phyloP scores from a whole-genome alignment of 257 asterid genomes.

The Mentha longifolia region DNA sequence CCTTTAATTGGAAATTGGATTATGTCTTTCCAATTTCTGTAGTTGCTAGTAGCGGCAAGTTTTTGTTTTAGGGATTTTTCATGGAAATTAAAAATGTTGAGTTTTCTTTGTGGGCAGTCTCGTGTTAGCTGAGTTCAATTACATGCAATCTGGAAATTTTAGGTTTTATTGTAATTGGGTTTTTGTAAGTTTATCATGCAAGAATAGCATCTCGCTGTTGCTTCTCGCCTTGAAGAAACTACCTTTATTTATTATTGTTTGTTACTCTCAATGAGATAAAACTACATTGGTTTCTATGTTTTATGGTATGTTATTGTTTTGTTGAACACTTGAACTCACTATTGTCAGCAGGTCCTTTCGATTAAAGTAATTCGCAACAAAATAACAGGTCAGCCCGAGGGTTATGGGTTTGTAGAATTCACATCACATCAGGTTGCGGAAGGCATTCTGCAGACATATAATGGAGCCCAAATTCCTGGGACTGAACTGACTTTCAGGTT shows the following conservation, averaged over 20 bases:
- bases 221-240: background rate
- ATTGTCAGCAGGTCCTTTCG: conserved; percentile 69
- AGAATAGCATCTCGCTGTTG: background rate
- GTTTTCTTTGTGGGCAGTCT: background rate
- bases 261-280: conserved; percentile 4
- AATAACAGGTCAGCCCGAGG: conserved; percentile 92
- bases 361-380: conserved; percentile 91
- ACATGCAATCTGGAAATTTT: background rate
- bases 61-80: conserved; percentile 15
- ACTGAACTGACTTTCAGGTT: conserved; percentile 93
- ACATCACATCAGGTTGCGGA: conserved; percentile 83
- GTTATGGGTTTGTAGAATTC: conserved; percentile 95
- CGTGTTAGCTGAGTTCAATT: background rate
- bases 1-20: background rate
- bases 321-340: conserved; percentile 16
- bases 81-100: background rate
- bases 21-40: conserved; percentile 7
- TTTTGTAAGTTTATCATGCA: conserved; percentile 17
- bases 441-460: conserved; percentile 76
- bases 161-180: conserved; percentile 8
- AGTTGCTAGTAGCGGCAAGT: background rate
- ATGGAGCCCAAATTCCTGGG: conserved; percentile 95
- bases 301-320: conserved; percentile 9
- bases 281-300: background rate
- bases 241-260: background rate